Conservation (phyloP, 129 eudicot genomes). For the Helichrysum umbraculigerum region DNA sequence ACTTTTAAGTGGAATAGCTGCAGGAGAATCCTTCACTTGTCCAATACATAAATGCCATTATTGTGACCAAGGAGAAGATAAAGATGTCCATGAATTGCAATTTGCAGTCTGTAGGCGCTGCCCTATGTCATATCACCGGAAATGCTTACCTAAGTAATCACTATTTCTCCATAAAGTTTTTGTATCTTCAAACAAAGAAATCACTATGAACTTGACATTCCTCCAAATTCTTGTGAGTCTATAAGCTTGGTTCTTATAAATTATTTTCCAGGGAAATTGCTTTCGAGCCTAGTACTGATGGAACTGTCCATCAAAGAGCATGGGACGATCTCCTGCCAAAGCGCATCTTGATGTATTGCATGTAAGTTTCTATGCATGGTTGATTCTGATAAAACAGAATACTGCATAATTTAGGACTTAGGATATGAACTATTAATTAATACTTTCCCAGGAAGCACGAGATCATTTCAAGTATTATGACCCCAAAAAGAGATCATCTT, state of each 20-base stretch:
- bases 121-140: constrained; percentile 81
- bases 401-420: not conserved
- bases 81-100: constrained; percentile 45
- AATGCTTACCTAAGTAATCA: constrained; percentile 81
- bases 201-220: not conserved
- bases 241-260: not conserved
- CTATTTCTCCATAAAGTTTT: not conserved
- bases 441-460: constrained; percentile 66
- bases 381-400: not conserved
- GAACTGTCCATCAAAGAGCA: constrained; percentile 51
- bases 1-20: constrained; percentile 45
- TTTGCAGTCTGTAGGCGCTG: constrained; percentile 90
- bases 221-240: not conserved
- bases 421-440: constrained; percentile 13
- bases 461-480: constrained; percentile 44
- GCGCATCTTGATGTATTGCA: constrained; percentile 80
- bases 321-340: constrained; percentile 72
- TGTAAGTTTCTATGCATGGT: constrained; percentile 44
- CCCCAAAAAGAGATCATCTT: constrained; percentile 73
- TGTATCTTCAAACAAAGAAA: not conserved
- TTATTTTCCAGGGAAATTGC: constrained; percentile 46
- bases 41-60: constrained; percentile 68
- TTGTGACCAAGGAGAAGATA: constrained; percentile 64
- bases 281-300: constrained; percentile 38
- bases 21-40: constrained; percentile 72